These are phyloP conservation scores for Ophiocordyceps camponoti-floridani DNA, from an alignment of 2,329 filamentous ascomycete species.

Conservation along the genomic window DNA sequence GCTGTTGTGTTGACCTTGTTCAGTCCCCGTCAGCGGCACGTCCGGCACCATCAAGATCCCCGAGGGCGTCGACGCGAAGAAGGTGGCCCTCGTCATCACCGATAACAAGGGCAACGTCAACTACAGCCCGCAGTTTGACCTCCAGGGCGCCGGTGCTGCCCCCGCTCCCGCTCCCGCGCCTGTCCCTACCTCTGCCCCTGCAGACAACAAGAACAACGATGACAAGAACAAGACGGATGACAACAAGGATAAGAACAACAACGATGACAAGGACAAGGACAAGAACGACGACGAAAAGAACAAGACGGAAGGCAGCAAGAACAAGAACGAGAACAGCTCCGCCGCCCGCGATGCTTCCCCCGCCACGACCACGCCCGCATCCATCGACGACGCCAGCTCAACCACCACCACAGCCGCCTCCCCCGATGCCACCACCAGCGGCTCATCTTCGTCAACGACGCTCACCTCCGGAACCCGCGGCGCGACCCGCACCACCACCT, in stretches of 20 bases:
- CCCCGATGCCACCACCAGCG: neutral
- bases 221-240: too few relatives aligned
- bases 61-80: neutral
- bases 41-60: constrained; percentile 2
- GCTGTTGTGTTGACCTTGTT: constrained; percentile 4
- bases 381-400: neutral
- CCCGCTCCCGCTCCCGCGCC: too few relatives aligned
- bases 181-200: too few relatives aligned
- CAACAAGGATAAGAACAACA: too few relatives aligned
- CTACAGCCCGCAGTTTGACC: neutral
- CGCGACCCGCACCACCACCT: neutral
- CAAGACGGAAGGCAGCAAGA: too few relatives aligned
- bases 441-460: neutral
- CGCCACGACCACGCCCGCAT: too few relatives aligned
- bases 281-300: neutral
- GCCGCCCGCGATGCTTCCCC: too few relatives aligned
- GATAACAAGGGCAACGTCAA: neutral
- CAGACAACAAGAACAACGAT: too few relatives aligned
- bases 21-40: constrained; percentile 10
- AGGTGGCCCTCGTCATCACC: neutral
- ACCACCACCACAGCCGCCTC: neutral
- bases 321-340: too few relatives aligned
- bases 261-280: neutral
- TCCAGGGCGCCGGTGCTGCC: neutral
- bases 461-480: neutral